Conservation (phyloP, 441 rosid genomes). For the Syzygium malaccense region DNA sequence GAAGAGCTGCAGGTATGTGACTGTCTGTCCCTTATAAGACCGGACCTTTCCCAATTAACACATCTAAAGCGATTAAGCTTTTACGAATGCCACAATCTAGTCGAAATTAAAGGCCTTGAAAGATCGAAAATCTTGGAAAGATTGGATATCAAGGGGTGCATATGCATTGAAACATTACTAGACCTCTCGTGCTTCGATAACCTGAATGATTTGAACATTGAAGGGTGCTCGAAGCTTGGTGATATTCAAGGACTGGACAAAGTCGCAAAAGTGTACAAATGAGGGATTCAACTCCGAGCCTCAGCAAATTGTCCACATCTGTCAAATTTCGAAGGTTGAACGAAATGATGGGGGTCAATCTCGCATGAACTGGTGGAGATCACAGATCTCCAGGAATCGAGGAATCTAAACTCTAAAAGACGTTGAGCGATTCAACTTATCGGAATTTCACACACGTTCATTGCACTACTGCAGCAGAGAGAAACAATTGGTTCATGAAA, state of each 20-base stretch:
- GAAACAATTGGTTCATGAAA: background rate
- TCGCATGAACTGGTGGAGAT: background rate
- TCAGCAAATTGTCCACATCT: background rate
- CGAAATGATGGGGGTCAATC: background rate
- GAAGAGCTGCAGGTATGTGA: fast-evolving
- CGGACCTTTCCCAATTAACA: background rate
- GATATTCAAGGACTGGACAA: background rate
- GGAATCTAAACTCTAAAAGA: background rate
- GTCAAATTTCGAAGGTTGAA: background rate
- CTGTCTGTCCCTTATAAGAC: background rate
- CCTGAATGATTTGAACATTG: background rate
- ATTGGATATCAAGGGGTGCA: background rate
- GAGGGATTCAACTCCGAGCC: background rate
- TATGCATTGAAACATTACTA: background rate
- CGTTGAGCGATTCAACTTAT: background rate
- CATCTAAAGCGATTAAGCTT: fast-evolving
- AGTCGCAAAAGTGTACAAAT: background rate
- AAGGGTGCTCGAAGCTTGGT: background rate
- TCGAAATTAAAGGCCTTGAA: background rate
- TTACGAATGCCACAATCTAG: background rate
- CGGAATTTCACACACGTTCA: background rate
- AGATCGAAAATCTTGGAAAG: background rate
- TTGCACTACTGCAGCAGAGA: background rate
- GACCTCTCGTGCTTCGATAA: background rate
- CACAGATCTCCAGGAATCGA: background rate